phyloP scores from a whole-genome alignment of 129 eudicot genomes.

The Arctium lappa region DNA sequence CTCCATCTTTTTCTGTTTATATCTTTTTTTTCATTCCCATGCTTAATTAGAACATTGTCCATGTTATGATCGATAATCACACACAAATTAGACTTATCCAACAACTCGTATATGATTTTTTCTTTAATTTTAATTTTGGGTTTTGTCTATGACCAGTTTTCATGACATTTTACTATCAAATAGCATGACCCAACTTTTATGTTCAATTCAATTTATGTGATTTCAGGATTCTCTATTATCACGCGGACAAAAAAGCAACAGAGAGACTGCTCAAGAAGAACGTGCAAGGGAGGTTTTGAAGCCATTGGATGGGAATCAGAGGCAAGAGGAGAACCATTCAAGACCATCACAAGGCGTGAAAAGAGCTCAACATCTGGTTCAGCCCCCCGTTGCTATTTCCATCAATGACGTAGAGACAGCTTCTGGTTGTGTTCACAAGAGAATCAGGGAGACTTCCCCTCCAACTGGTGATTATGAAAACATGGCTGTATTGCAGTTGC shows the following conservation, averaged over 20 bases:
- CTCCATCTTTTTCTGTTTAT: not conserved
- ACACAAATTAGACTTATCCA: not conserved
- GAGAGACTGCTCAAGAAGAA: not conserved
- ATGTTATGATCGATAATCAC: not conserved
- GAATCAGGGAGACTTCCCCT: slow-evolving; percentile 2
- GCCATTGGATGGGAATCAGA: not conserved
- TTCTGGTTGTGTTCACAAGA: not conserved
- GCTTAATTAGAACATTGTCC: not conserved
- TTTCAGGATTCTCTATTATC: not conserved
- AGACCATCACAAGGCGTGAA: not conserved
- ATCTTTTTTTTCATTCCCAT: not conserved
- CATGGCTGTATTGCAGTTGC: not conserved
- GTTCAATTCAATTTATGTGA: not conserved
- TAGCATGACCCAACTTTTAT: not conserved
- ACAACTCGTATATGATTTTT: not conserved
- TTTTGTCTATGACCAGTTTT: not conserved
- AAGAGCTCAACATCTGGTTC: not conserved
- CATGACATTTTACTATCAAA: not conserved
- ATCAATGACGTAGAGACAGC: not conserved
- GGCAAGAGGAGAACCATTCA: not conserved
- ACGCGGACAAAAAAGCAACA: not conserved
- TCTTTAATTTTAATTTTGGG: not conserved
- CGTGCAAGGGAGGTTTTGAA: not conserved
- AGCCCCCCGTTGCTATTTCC: not conserved
- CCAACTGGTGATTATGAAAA: not conserved